Evolutionary conservation across 2,329 filamentous ascomycete species (phyloP).

Genomic region (Apiospora arundinis): DNA sequence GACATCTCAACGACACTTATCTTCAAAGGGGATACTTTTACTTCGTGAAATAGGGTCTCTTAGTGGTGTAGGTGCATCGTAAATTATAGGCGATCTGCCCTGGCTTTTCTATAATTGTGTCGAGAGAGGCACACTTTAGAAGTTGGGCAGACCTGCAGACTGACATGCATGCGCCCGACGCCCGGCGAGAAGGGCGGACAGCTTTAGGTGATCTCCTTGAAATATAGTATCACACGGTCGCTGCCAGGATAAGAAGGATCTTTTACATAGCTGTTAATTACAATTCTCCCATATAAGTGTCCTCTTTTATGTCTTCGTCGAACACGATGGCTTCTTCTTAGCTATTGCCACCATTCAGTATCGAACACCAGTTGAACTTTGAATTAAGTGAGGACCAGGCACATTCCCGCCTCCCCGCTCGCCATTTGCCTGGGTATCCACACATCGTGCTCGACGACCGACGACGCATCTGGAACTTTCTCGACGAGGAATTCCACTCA

Average conservation of each 20-base stretch:
- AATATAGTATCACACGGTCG: too few species aligned
- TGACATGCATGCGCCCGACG: too few species aligned
- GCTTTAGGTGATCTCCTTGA: too few species aligned
- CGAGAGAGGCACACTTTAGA: background rate
- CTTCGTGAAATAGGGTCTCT: background rate
- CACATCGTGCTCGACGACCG: conserved; percentile 22
- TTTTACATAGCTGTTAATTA: too few species aligned
- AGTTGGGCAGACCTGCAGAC: background rate
- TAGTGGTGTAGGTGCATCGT: background rate
- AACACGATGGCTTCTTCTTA: background rate
- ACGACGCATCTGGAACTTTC: conserved; percentile 20
- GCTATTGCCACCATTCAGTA: background rate
- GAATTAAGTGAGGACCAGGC: conserved; percentile 4
- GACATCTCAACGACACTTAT: background rate
- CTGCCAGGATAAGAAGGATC: too few species aligned
- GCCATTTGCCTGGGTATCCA: conserved; percentile 26
- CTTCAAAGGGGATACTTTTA: background rate
- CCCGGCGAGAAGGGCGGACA: too few species aligned
- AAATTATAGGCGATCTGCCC: background rate
- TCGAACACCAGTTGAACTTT: conserved; percentile 8
- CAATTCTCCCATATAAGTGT: too few species aligned
- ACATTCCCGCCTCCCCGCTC: background rate
- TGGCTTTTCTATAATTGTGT: background rate
- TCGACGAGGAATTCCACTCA: conserved; percentile 25
- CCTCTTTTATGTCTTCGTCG: background rate